Conservation (phyloP, 1,139 yeast species). For the Hemisphaericaspora subhashii region DNA sequence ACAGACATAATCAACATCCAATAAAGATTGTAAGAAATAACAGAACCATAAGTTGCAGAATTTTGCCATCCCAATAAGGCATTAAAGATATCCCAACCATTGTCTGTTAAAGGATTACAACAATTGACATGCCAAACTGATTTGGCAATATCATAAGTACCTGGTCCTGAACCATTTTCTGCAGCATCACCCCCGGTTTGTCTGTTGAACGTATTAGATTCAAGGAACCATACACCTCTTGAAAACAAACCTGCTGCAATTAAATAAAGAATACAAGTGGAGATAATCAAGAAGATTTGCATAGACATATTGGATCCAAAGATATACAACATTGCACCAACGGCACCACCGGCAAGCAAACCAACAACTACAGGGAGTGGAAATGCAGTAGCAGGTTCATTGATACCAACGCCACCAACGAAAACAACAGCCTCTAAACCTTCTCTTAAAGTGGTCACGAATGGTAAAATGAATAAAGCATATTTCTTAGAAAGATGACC, state of each 20-base stretch:
- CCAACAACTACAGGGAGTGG: conserved; percentile 85
- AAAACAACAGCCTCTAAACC: conserved; percentile 91
- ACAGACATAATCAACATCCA: conserved; percentile 66
- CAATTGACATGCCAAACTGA: conserved; percentile 94
- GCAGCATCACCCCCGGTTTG: conserved; percentile 86
- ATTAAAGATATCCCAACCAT: conserved; percentile 93
- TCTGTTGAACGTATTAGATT: conserved; percentile 59
- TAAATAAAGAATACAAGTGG: conserved; percentile 83
- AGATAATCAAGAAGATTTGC: conserved; percentile 74
- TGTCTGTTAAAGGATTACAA: conserved; percentile 84
- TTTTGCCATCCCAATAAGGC: conserved; percentile 36
- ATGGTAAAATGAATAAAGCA: conserved; percentile 76
- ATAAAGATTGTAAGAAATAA: conserved; percentile 78
- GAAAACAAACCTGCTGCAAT: conserved; percentile 89
- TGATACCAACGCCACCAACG: conserved; percentile 86
- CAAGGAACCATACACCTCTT: conserved; percentile 86
- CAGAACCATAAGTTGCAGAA: conserved; percentile 82
- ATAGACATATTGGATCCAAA: conserved; percentile 76
- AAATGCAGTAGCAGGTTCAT: conserved; percentile 73
- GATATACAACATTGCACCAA: conserved; percentile 69
- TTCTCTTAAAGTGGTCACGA: conserved; percentile 82
- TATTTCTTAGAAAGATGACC: conserved; percentile 56
- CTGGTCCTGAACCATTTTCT: conserved; percentile 89
- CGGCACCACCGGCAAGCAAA: conserved; percentile 62
- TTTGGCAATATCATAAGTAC: conserved; percentile 74